Evolutionary conservation across 495 filamentous ascomycete species (phyloP).

Genomic region (Hypoxylon rickii): DNA sequence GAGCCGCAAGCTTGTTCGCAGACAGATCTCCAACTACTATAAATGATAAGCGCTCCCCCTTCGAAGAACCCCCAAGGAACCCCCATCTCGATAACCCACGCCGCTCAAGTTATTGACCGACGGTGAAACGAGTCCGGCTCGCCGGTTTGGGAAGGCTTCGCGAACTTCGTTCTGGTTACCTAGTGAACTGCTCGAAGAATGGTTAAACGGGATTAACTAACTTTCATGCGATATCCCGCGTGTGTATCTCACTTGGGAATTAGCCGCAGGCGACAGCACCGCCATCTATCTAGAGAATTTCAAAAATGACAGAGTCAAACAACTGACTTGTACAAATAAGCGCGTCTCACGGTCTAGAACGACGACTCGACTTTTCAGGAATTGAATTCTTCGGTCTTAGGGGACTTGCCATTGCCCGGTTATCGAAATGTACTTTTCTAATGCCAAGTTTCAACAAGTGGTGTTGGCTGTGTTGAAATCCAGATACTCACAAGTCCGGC

Average conservation of each 20-base stretch:
- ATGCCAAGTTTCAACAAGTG: too few species aligned
- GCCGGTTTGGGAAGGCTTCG: slow-evolving; percentile 24
- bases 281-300: background rate
- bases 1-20: slow-evolving; percentile 19
- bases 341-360: background rate
- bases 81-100: slow-evolving; percentile 24
- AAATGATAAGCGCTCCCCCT: slow-evolving; percentile 28
- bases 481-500: too few species aligned
- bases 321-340: background rate
- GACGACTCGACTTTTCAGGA: background rate
- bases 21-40: slow-evolving; percentile 16
- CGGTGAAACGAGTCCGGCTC: slow-evolving; percentile 20
- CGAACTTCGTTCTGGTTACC: slow-evolving; percentile 12
- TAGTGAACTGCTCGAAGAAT: background rate
- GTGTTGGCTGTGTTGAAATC: too few species aligned
- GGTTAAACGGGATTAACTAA: slow-evolving; percentile 6
- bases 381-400: too few species aligned
- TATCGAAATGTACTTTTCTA: too few species aligned
- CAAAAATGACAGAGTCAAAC: too few species aligned
- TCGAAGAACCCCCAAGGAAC: slow-evolving; percentile 13
- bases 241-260: slow-evolving; percentile 1
- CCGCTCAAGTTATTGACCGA: slow-evolving; percentile 10
- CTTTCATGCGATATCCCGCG: background rate
- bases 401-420: too few species aligned
- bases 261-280: slow-evolving; percentile 11